phyloP scores from a whole-genome alignment of 2,329 filamentous ascomycete species.

The Purpureocillium lavendulum region DNA sequence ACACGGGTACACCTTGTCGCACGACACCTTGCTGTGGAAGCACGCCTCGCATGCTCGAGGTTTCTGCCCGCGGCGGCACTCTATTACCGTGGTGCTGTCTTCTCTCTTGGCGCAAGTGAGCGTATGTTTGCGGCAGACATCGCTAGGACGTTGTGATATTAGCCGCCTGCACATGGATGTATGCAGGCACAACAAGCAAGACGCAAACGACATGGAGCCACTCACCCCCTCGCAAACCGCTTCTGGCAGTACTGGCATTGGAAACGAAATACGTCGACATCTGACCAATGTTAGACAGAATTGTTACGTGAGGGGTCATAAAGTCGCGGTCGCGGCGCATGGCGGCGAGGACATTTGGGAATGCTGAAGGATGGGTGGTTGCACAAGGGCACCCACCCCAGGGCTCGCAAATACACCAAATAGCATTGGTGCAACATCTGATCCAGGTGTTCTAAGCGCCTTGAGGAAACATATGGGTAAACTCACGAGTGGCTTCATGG shows the following conservation, averaged over 20 bases:
- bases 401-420: too few species aligned
- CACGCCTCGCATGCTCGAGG: constrained; percentile 18
- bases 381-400: too few species aligned
- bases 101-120: constrained; percentile 6
- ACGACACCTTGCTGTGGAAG: constrained; percentile 18
- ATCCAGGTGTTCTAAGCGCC: too few species aligned
- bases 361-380: too few species aligned
- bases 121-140: constrained; percentile 3
- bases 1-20: constrained; percentile 16
- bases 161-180: neutral
- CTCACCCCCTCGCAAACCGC: neutral
- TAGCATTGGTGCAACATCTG: too few species aligned
- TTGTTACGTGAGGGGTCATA: too few species aligned
- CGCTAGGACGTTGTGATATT: neutral
- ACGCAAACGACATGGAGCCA: too few species aligned
- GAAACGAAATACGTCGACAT: constrained; percentile 1
- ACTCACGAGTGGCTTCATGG: constrained; percentile 17
- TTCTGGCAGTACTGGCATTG: constrained; percentile 1
- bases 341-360: too few species aligned
- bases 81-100: constrained; percentile 7
- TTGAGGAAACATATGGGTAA: too few species aligned
- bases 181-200: too few species aligned
- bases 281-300: neutral
- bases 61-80: constrained; percentile 17
- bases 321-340: too few species aligned